Base-by-base conservation (phyloP, 2,329 filamentous ascomycete genomes). In the Setomelanomma holmii region DNA sequence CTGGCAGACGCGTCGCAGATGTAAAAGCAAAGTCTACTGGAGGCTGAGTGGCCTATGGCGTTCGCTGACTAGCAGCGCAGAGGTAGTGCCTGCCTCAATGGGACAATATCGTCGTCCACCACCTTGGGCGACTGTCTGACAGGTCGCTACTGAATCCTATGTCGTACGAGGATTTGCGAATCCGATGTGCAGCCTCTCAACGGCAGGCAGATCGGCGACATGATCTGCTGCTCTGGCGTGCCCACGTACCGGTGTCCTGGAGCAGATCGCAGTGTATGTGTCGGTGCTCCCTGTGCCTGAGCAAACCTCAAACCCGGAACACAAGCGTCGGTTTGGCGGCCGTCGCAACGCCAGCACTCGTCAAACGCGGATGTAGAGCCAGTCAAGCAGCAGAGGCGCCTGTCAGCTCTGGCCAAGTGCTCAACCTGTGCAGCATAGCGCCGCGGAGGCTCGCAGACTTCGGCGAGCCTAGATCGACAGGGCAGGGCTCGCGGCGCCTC, bases 151-250 rank as follows among this genome's bases (percentile, higher is more conserved):
- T 19, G 12, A 36, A 30, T 36, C 38, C 16, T 23, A 16, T 21
- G 47, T 40, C 22, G 39, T 44, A 36, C 40, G 22, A 27, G 11
- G 24, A 44, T 30, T 40, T 23, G 49, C 45, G 23, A 23, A 41
- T 24, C 19, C n/a, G 35, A 36, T 49, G 51, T 56, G 58, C 53
- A 61, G 58, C 58, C 52, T 58, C 55, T 45, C 51, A 45, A 49
- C 49, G 27, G 48, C 36, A 55, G 50, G 30, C 41, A 59, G 61
- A 65, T 67, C 64, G 66, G 55, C 66, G 61, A 67, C 27, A 40
- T 56, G 38, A 49, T 57, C 27, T 54, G 46, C 54, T 61, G 56
- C 53, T 58, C 39, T 39, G 44, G 41, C 50, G 36, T 35, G 41
- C 53, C 51, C 40, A 19, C 39, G 49, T 49, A 47, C 58, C 52